Evolutionary conservation across 768 basidiomycete species (phyloP).

Genomic region (Phylloporus sp.): DNA sequence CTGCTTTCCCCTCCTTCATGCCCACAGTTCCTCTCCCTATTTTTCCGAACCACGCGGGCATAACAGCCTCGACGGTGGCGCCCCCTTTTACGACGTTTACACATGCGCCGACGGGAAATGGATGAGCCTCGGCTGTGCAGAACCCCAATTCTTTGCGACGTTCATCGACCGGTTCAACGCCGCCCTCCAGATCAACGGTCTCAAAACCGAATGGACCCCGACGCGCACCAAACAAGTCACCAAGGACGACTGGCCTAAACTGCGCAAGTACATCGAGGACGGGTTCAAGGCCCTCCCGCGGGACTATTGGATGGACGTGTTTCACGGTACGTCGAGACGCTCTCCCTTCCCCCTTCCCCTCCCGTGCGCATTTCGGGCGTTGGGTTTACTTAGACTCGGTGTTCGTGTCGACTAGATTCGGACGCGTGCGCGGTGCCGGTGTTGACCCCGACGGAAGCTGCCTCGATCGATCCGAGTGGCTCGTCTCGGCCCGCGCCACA

Average conservation of each 20-base stretch:
- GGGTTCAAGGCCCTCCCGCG: conserved; percentile 59
- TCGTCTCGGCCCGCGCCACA: conserved; percentile 47
- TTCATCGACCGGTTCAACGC: conserved; percentile 54
- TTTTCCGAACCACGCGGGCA: conserved; percentile 45
- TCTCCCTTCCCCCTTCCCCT: too few relatives aligned
- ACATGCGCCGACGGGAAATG: conserved; percentile 65
- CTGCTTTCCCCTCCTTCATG: conserved; percentile 59
- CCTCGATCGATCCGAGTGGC: conserved; percentile 34
- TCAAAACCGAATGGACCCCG: conserved; percentile 53
- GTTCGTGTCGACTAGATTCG: conserved; percentile 39
- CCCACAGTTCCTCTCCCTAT: conserved; percentile 29
- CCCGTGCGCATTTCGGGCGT: neutral
- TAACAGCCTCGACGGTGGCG: conserved; percentile 68
- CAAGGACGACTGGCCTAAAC: conserved; percentile 49
- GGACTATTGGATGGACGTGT: conserved; percentile 65
- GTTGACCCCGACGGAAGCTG: conserved; percentile 58
- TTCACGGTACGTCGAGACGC: conserved; percentile 56
- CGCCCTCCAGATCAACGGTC: conserved; percentile 40
- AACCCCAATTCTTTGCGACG: conserved; percentile 62
- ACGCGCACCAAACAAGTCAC: conserved; percentile 41
- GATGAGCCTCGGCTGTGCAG: conserved; percentile 75
- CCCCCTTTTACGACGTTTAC: conserved; percentile 76
- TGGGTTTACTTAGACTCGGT: neutral
- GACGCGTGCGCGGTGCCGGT: conserved; percentile 74
- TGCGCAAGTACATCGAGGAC: conserved; percentile 52